Evolutionary conservation across 2,329 filamentous ascomycete species (phyloP), one percentile per base, ranked within the genome.

Genomic region (Annulohypoxylon truncatum): DNA sequence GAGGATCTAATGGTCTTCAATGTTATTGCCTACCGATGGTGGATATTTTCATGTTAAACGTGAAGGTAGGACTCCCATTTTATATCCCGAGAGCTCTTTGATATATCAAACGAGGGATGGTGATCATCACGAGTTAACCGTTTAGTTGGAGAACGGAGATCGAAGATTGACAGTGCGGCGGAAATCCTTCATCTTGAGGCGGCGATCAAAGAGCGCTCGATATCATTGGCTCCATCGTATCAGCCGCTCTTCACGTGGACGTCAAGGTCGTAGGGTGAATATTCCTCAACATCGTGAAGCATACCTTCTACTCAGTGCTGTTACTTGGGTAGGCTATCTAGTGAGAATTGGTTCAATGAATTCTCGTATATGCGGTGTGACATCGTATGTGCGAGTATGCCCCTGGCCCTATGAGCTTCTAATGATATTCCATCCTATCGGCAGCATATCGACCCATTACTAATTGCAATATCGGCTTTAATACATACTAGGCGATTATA

Each of bases 341-440:
- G n/a, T 62, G 60, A 42, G 64, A 48, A 62, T 56, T 66, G 64
- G 28, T 38, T 55, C 54, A 67, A 57, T 28, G 42, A 51, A 60
- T 65, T 60, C 68, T 74, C 73, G 73, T 74, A 74, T 74, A 74
- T 74, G 73, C 72, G 65, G 68, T 74, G 70, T 60, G 58, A 74
- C 72, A 55, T 68, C 65, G 65, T 54, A 54, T 54, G 51, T 61
- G 33, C n/a, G 66, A 67, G 33, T 33, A 35, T 48, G 40, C 22
- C n/a, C 28, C 55, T 52, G 24, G 2, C 29, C 54, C 42, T 48
- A 58, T 54, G 35, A 46, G 40, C 50, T 51, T 63, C 55, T 42
- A 35, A 46, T 55, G 61, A 53, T 31, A 52, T 29, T 58, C 47
- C 29, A 58, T 20, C 9, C 31, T 47, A 31, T 56, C 55, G 18